Base-by-base conservation (phyloP, 768 basidiomycete species). In the Xerocomellus chrysenteron region DNA sequence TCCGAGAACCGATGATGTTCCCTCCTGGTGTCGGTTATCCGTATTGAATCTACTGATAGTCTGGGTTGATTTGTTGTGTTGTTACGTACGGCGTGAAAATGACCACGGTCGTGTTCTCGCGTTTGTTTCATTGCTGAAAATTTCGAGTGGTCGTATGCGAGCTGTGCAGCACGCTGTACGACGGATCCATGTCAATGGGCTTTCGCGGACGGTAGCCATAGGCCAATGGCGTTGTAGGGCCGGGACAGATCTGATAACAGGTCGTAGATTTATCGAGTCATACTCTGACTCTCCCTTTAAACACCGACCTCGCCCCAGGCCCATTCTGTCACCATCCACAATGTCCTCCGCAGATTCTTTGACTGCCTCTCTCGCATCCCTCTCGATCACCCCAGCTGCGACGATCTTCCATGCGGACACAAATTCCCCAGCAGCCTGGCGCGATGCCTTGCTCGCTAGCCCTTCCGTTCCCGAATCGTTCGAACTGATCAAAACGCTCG, bases 401-500 rank as follows among this genome's bases (percentile, higher is more conserved):
- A 65, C 75, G 16, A 67, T 91, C 41, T 69, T 74, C 37, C 93
- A 96, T 67, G 72, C 73, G 7, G 74, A 81, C 26, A 82, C 89
- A 3, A 82, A 77, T 54, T 90, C 89, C 44, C 92, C 88, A 2
- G 80, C 82, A 0, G 74, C 84, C 44, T 96, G 94, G 94, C 83
- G 83, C 61, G 86, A 86, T 43, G 83, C 86, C 43, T 74, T 97
- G 64, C 76, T 80, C 58, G 77, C 81, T 8, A 71, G 74, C 49
- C 62, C 79, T 39, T 74, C 79, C 13, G 75, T 80, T 24, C 86
- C 87, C 2, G 75, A 74, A 46, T 76, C 78, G 16, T 90, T 87
- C 66, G 83, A 90, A 70, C 79, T 92, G 64, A 81, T 90, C 70
- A 94, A 94, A 73, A 90, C 89, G 47, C 86, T 95, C 63, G 87